These are phyloP conservation scores for Lipomyces japonicus DNA, from an alignment of 805 yeast genomes.

Conservation along the genomic window DNA sequence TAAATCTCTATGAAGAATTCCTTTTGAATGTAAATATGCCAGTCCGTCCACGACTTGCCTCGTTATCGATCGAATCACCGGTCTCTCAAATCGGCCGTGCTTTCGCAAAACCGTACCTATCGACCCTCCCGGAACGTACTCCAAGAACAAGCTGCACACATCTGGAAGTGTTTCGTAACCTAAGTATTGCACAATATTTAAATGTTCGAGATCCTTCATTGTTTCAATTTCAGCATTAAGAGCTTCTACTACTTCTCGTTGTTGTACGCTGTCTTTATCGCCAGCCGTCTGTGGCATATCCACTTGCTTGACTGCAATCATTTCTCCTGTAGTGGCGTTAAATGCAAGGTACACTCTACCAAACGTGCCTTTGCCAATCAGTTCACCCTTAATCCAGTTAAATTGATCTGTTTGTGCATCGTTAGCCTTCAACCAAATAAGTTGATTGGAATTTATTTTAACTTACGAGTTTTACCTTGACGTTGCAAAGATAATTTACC, in stretches of 20 bases:
- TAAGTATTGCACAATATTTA: constrained; percentile 90
- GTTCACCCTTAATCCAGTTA: constrained; percentile 97
- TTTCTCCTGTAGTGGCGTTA: constrained; percentile 94
- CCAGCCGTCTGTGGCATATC: constrained; percentile 51
- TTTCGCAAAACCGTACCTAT: constrained; percentile 79
- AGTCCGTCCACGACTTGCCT: constrained; percentile 79
- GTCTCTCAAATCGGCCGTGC: constrained; percentile 82
- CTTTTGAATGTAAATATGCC: constrained; percentile 79
- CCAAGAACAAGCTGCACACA: constrained; percentile 81
- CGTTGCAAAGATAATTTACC: constrained; percentile 32
- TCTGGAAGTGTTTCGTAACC: constrained; percentile 80
- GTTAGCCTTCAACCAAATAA: constrained; percentile 36
- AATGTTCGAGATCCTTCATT: constrained; percentile 87
- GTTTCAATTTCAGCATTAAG: constrained; percentile 88
- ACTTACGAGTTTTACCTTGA: constrained; percentile 58
- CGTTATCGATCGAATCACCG: constrained; percentile 65
- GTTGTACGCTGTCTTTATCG: constrained; percentile 34
- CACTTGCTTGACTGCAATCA: constrained; percentile 98
- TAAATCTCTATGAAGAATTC: constrained; percentile 88
- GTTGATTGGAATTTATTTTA: constrained; percentile 47
- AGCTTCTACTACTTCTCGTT: constrained; percentile 68
- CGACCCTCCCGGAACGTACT: constrained; percentile 97
- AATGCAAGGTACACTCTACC: constrained; percentile 90
- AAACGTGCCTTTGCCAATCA: constrained; percentile 94
- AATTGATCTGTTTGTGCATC: constrained; percentile 56